phyloP scores from a whole-genome alignment of 495 filamentous ascomycete species.

The Aspergillus nanangensis region DNA sequence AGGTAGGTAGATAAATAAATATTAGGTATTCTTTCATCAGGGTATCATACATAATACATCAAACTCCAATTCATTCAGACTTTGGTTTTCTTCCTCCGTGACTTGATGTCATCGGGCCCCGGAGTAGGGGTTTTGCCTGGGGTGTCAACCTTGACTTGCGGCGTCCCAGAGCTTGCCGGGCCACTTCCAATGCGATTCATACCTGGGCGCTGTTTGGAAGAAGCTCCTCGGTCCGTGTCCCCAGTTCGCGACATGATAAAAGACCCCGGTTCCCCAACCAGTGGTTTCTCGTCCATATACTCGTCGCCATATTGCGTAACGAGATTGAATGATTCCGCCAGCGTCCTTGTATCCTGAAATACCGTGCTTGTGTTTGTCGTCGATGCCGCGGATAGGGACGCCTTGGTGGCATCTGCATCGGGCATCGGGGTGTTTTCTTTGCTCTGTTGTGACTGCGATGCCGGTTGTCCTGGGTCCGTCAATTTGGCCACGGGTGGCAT shows the following conservation, averaged over 20 bases:
- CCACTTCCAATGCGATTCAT: constrained; percentile 5
- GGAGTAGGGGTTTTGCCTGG: constrained; percentile 28
- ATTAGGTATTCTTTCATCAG: too few species aligned
- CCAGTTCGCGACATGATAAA: constrained; percentile 63
- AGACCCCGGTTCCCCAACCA: constrained; percentile 80
- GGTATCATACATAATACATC: constrained; percentile 8
- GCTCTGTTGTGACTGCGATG: constrained; percentile 36
- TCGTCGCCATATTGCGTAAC: constrained; percentile 65
- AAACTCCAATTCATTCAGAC: constrained; percentile 27
- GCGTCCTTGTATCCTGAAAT: constrained; percentile 47
- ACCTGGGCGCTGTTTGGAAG: constrained; percentile 10
- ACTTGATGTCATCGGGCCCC: constrained; percentile 28
- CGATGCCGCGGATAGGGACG: constrained; percentile 30
- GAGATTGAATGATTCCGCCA: constrained; percentile 65
- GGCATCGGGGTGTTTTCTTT: constrained; percentile 61
- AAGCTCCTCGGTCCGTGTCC: constrained; percentile 19
- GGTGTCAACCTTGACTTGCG: constrained; percentile 36
- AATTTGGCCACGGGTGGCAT: constrained; percentile 46
- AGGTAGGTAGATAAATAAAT: too few species aligned
- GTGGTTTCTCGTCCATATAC: constrained; percentile 87
- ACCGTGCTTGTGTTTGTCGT: constrained; percentile 18
- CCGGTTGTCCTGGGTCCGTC: constrained; percentile 26
- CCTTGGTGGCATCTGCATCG: constrained; percentile 38
- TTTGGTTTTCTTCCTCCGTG: constrained; percentile 32
- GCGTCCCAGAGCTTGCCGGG: constrained; percentile 26